A percentile compares a stretch with the other conserved stretches of the same genome.
phyloP scores from a whole-genome alignment of 352 stramenopile genomes.

The Thraustotheca clavata region DNA sequence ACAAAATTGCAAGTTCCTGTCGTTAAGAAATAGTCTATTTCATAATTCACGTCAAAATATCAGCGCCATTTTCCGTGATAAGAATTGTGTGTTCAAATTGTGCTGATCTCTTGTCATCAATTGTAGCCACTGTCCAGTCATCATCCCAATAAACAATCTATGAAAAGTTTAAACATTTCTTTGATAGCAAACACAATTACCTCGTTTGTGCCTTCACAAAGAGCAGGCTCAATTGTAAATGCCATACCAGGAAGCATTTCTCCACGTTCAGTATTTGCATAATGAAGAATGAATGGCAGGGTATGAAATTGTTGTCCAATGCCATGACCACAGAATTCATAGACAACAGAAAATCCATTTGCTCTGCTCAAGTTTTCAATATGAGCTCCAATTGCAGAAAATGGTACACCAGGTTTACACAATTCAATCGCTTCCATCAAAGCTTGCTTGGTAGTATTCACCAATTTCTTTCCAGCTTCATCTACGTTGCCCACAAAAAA shows the following conservation, averaged over 20 bases:
- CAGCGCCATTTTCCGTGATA: constrained; percentile 90
- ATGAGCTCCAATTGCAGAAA: constrained; percentile 90
- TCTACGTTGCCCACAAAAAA: constrained; percentile 92
- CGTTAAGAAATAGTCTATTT: constrained; percentile 26
- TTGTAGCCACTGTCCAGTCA: constrained; percentile 94
- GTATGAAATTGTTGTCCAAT: constrained; percentile 94
- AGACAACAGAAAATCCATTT: constrained; percentile 71
- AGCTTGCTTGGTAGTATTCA: constrained; percentile 81
- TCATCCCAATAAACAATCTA: constrained; percentile 91
- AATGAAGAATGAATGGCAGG: constrained; percentile 91
- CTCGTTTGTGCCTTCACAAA: constrained; percentile 88
- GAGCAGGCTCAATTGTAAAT: constrained; percentile 98
- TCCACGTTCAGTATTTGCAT: constrained; percentile 72
- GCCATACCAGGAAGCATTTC: constrained; percentile 91
- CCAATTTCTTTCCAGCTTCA: constrained; percentile 70
- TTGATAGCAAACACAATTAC: constrained; percentile 24
- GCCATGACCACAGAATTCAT: constrained; percentile 95
- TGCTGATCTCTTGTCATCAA: constrained; percentile 87
- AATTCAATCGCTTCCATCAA: constrained; percentile 83
- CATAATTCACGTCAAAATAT: constrained; percentile 93
- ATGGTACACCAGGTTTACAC: constrained; percentile 89
- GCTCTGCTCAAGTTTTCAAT: constrained; percentile 85
- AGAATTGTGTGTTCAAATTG: constrained; percentile 98
- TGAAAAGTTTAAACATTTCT: not conserved
- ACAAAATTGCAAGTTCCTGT: constrained; percentile 17